A percentile compares a stretch with the other conserved stretches of the same genome.
Evolutionary conservation across 2,329 filamentous ascomycete genomes (phyloP).

Genomic region (Scytalidium sp.): DNA sequence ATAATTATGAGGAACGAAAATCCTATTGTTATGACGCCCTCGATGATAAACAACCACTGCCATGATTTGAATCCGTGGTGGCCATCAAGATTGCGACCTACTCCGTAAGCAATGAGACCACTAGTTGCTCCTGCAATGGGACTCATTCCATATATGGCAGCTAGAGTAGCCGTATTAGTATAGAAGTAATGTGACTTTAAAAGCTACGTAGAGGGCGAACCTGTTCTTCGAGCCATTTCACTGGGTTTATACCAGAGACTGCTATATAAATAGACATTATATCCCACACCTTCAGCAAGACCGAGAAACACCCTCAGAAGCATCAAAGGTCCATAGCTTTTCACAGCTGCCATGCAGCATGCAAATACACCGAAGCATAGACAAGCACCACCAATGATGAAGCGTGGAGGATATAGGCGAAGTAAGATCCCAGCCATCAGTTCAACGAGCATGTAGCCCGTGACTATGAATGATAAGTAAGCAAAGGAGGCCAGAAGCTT

Average conservation of each 20-base stretch:
- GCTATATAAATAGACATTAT: not conserved
- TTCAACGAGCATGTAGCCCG: not conserved
- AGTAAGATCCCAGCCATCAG: not conserved
- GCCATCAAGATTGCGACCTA: constrained; percentile 40
- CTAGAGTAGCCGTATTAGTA: not conserved
- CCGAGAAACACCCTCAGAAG: not conserved
- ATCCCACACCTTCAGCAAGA: not conserved
- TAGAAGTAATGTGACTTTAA: not conserved
- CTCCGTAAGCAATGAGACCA: constrained; percentile 29
- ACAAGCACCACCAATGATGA: not conserved
- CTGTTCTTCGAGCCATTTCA: not conserved
- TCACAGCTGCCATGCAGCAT: not conserved
- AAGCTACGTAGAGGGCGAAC: not conserved
- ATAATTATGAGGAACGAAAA: not conserved
- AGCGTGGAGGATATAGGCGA: not conserved
- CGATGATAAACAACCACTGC: constrained; percentile 35
- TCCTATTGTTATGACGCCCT: constrained; percentile 15
- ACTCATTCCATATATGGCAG: not conserved
- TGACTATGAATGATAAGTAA: not conserved
- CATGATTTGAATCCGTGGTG: constrained; percentile 40
- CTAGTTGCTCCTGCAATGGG: constrained; percentile 18
- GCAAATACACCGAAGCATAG: not conserved
- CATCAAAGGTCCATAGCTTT: not conserved
- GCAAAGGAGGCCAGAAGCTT: not conserved
- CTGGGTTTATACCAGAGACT: not conserved